These are phyloP conservation scores for Helianthus annuus DNA, from an alignment of 129 eudicot genomes.

Conservation along the genomic window DNA sequence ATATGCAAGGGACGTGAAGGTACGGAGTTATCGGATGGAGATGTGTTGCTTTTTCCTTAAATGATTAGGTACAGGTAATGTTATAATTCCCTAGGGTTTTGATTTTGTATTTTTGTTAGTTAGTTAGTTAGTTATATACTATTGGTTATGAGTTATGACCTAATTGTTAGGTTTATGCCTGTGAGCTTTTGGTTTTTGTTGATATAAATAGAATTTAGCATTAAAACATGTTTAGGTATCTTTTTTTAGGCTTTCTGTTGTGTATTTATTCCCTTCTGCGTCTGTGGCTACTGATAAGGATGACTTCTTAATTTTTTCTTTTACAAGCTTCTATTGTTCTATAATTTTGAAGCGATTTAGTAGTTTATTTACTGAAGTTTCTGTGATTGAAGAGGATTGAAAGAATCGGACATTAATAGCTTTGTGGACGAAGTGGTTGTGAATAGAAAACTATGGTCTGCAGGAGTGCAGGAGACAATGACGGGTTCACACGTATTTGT, in stretches of 20 bases:
- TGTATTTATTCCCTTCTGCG: neutral
- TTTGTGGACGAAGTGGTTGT: slow-evolving; percentile 96
- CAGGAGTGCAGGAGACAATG: slow-evolving; percentile 67
- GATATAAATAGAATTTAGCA: slow-evolving; percentile 6
- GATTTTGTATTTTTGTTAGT: neutral
- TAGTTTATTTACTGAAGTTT: slow-evolving; percentile 17
- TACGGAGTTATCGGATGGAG: slow-evolving; percentile 65
- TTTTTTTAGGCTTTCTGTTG: neutral
- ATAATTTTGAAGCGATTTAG: neutral
- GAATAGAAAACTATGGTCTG: slow-evolving; percentile 71
- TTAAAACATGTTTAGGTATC: neutral
- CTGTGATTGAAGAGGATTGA: slow-evolving; percentile 70
- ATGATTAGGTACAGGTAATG: slow-evolving; percentile 79
- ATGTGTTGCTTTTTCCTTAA: slow-evolving; percentile 81
- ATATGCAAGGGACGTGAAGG: slow-evolving; percentile 69
- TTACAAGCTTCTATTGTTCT: neutral
- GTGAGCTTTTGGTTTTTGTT: neutral
- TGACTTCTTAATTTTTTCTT: neutral
- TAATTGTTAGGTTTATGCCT: slow-evolving; percentile 2
- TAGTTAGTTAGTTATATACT: neutral
- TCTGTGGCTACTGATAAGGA: neutral
- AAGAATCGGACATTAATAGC: slow-evolving; percentile 64
- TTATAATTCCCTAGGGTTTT: slow-evolving; percentile 15
- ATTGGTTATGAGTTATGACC: slow-evolving; percentile 3
- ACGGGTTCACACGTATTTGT: slow-evolving; percentile 74